phyloP scores from a whole-genome alignment of 352 stramenopile genomes.

The Phytophthora europaea region DNA sequence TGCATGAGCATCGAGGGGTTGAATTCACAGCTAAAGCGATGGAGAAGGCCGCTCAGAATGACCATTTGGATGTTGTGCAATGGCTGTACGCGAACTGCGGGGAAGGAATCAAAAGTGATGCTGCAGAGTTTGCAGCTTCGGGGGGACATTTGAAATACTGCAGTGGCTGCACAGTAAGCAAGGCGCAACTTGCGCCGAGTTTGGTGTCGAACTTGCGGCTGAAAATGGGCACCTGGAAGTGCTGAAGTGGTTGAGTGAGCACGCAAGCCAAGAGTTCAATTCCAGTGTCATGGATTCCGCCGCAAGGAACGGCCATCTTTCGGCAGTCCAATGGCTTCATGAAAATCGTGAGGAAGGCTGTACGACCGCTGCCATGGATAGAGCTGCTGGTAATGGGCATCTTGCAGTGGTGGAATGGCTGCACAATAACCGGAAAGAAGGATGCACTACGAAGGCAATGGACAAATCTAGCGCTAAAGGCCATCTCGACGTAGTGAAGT shows the following conservation, averaged over 20 bases:
- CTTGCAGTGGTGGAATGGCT: constrained; percentile 8
- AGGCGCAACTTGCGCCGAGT: background rate
- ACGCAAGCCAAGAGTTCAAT: background rate
- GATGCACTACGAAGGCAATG: background rate
- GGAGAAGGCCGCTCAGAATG: background rate
- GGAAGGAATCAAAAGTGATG: background rate
- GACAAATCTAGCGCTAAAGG: background rate
- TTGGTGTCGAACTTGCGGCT: background rate
- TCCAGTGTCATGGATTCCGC: background rate
- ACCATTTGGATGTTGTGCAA: background rate
- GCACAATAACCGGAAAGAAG: background rate
- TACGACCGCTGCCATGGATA: background rate
- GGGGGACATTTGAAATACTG: background rate
- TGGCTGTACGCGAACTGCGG: background rate
- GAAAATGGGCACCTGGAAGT: background rate
- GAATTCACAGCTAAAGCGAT: background rate
- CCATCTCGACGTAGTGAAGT: background rate
- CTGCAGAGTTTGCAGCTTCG: background rate
- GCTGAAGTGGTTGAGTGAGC: background rate
- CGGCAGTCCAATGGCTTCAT: background rate
- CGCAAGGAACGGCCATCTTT: background rate
- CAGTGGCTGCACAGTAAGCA: background rate
- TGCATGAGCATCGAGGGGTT: background rate
- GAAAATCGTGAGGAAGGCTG: constrained; percentile 1
- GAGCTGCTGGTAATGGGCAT: background rate